Conservation (phyloP, 2,329 filamentous ascomycete species). For the Arthrobotrys conoides region DNA sequence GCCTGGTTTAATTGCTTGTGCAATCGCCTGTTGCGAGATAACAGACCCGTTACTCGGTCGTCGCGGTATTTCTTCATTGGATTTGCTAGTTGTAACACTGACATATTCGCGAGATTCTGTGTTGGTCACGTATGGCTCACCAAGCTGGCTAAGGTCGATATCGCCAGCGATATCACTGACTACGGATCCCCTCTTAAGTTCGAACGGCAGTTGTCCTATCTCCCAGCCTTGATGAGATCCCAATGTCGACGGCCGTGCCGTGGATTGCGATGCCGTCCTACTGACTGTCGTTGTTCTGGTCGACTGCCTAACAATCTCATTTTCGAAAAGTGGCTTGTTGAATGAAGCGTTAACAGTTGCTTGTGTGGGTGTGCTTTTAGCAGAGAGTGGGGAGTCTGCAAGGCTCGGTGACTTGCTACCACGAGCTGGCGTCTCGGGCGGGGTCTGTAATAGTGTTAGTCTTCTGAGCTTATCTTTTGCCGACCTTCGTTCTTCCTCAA, state of each 20-base stretch:
- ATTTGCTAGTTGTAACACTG: constrained; percentile 52
- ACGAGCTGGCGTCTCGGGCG: constrained; percentile 44
- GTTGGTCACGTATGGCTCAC: constrained; percentile 57
- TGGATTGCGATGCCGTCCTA: constrained; percentile 56
- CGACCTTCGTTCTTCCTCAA: constrained; percentile 79
- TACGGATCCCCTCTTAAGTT: constrained; percentile 45
- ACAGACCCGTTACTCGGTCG: constrained; percentile 43
- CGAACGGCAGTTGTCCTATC: constrained; percentile 51
- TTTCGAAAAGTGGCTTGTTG: constrained; percentile 51
- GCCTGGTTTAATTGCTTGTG: constrained; percentile 61
- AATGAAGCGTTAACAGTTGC: constrained; percentile 51
- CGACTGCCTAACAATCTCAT: constrained; percentile 51
- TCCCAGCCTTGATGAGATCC: constrained; percentile 52
- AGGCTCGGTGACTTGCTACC: constrained; percentile 53
- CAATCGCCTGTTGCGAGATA: constrained; percentile 60
- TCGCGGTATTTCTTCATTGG: constrained; percentile 39
- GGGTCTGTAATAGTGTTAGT: constrained; percentile 51
- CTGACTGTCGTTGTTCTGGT: constrained; percentile 54
- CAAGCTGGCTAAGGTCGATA: constrained; percentile 56
- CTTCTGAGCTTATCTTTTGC: constrained; percentile 63
- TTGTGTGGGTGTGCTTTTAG: constrained; percentile 57
- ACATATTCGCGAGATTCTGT: constrained; percentile 53
- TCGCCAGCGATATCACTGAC: constrained; percentile 32
- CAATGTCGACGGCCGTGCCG: constrained; percentile 45
- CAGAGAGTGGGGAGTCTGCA: constrained; percentile 52